Evolutionary conservation across 1,139 yeast genomes (phyloP).

Genomic region (Pichia sp.): DNA sequence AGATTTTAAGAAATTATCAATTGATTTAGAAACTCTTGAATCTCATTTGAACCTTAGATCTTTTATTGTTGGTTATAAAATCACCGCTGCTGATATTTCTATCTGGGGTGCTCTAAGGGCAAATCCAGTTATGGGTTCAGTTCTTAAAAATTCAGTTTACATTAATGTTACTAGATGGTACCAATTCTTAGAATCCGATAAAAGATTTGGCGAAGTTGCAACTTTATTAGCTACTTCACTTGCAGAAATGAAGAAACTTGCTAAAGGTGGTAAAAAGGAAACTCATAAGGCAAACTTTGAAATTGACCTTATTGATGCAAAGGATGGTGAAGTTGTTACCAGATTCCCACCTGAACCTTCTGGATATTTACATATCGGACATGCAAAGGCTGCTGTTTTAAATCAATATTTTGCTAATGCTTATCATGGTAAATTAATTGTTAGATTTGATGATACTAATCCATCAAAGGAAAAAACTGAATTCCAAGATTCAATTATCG

Average conservation of each 20-base stretch:
- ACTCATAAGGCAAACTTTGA: slow-evolving; percentile 87
- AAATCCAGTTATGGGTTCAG: slow-evolving; percentile 87
- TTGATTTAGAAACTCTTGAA: slow-evolving; percentile 74
- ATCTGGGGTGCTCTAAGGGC: slow-evolving; percentile 93
- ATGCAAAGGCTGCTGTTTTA: slow-evolving; percentile 92
- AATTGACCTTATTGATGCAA: slow-evolving; percentile 85
- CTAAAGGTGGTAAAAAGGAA: slow-evolving; percentile 69
- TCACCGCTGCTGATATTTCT: slow-evolving; percentile 75
- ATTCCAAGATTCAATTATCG: slow-evolving; percentile 86
- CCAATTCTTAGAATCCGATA: slow-evolving; percentile 61
- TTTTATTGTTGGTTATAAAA: slow-evolving; percentile 59
- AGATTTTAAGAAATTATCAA: slow-evolving; percentile 81
- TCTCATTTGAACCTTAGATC: slow-evolving; percentile 81
- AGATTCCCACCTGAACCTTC: slow-evolving; percentile 93
- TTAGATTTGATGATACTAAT: slow-evolving; percentile 95
- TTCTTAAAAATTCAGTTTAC: slow-evolving; percentile 76
- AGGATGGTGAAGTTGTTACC: slow-evolving; percentile 89
- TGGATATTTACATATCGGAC: slow-evolving; percentile 95
- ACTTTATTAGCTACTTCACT: slow-evolving; percentile 62
- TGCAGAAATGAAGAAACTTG: slow-evolving; percentile 66
- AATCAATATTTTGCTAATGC: slow-evolving; percentile 93
- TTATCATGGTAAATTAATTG: slow-evolving; percentile 89
- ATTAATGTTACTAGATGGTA: slow-evolving; percentile 93
- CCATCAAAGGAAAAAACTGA: slow-evolving; percentile 93
- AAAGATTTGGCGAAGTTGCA: slow-evolving; percentile 62